These are phyloP conservation scores for Suillus fuscotomentosus DNA, from an alignment of 768 basidiomycete genomes.

Conservation along the genomic window DNA sequence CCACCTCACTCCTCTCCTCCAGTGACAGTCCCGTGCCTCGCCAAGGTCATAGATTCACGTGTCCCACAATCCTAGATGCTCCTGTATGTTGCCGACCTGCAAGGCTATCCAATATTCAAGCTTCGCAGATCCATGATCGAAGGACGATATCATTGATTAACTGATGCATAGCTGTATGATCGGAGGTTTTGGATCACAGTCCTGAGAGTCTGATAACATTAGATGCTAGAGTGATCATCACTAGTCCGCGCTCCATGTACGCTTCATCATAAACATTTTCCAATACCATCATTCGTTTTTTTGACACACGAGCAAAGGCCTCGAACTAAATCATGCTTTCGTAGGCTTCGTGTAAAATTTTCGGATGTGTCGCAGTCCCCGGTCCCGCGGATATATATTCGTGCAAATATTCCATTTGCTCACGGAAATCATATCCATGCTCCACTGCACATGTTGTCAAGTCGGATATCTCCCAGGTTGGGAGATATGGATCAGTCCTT, in stretches of 20 bases:
- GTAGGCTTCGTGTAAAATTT: neutral
- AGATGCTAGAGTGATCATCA: neutral
- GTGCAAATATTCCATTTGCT: neutral
- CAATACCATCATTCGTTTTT: neutral
- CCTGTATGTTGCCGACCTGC: neutral
- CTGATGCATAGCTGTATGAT: neutral
- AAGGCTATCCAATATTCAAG: neutral
- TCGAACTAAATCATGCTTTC: neutral
- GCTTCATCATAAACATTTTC: neutral
- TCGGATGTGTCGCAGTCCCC: neutral
- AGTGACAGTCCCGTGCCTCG: neutral
- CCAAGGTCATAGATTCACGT: neutral
- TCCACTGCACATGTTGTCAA: neutral
- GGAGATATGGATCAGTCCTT: neutral
- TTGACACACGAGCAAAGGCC: neutral
- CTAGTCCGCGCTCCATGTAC: neutral
- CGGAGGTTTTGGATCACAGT: neutral
- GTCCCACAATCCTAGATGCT: neutral
- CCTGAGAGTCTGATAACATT: neutral
- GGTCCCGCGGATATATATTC: neutral
- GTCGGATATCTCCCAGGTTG: neutral
- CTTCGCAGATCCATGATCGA: too few relatives aligned
- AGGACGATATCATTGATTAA: too few relatives aligned
- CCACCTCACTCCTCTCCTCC: neutral
- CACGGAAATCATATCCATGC: neutral